Evolutionary conservation across 2,329 filamentous ascomycete species (phyloP), one percentile per base, ranked within the genome.

Genomic region (Orbilia oligospora): DNA sequence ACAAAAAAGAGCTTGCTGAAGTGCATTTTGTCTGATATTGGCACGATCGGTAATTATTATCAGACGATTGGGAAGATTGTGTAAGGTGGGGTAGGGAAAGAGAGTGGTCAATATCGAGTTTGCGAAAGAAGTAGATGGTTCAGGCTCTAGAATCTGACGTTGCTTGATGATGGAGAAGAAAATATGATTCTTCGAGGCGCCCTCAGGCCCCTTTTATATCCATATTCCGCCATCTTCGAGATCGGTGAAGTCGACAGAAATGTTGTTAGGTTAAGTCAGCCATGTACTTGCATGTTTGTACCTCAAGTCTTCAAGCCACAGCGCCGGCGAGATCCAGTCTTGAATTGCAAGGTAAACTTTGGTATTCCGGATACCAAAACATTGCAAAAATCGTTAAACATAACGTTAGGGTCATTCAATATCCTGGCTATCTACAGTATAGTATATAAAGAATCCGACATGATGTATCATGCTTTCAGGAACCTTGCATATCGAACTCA

Each of bases 1-100:
- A 69, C 14, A 9, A 69, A 14, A 6, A 69, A 12, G 46, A 69
- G 10, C 20, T 69, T 69, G 16, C 58, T 69, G 51, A 69, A 44
- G n/a, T 30, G 65, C 65, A 69, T 69, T 58, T 30, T 56, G 49
- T 18, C 3, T 44, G 55, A 6, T 22, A 30, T 56, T 0, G 36
- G 8, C n/a, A 9, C 5, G n/a, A 8, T 53, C 53, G 10, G 1
- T 3, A 27, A n/a, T 53, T 18, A 27, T 51, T 27, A 55, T 18
- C 30, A 6, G n/a, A n/a, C n/a, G n/a, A 16, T 14, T 22, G 12
- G n/a, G 38, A 69, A 20, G 3, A 12, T 30, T 9, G 12, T 41
- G 5, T 41, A 41, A n/a, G 16, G 12, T 3, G 10, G 38, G 2
- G 27, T 30, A 30, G 5, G 38, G 2, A 16, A 12, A 41, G 3